Base-by-base conservation (phyloP, 73 alveolate species). In the Paramecium primaurelia region DNA sequence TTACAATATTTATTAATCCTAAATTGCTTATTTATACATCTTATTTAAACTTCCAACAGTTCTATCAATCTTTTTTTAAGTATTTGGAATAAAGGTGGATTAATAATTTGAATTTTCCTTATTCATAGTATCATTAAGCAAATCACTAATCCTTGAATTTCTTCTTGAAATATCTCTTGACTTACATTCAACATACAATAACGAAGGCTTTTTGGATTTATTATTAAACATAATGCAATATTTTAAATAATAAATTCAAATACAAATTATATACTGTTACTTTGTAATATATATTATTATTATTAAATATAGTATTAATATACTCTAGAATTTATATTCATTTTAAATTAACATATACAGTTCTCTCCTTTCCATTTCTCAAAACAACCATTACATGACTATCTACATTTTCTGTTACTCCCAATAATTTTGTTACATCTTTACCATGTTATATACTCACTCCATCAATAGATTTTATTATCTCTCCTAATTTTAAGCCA, bases 401-500 rank as follows among this genome's bases (percentile, higher is more conserved):
- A 73, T 73, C 47, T 18, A 16, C 6, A 34, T 38, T 73, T 5
- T 71, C 58, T 10, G 49, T 45, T 25, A 58, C 77, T 30, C 94
- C 94, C 20, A 89, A 64, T 12, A 89, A 20, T 51, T 83, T 89
- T 1, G 84, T 28, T 1, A 89, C 92, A 14, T 89, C 94, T 25
- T 68, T 89, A 6, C 94, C 94, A 89, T 89, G 83, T 32, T 71
- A 34, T 2, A 89, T 71, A 3, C 28, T 37, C 6, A 71, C 54
- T 14, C 92, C 94, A 89, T 89, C 60, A 26, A 89, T 60, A 8
- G 80, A 77, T 47, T 58, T 89, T 11, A 89, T 89, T 44, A 89
- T 54, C 58, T 89, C 94, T 3, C 94, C 94, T 73, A 89, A 71
- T 73, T 54, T 89, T 47, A 89, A 45, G 8, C 88, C 94, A 14